A percentile compares a stretch with the other conserved stretches of the same genome.
Evolutionary conservation across 805 yeast species (phyloP).

Genomic region (Sugiyamaella smithiae): DNA sequence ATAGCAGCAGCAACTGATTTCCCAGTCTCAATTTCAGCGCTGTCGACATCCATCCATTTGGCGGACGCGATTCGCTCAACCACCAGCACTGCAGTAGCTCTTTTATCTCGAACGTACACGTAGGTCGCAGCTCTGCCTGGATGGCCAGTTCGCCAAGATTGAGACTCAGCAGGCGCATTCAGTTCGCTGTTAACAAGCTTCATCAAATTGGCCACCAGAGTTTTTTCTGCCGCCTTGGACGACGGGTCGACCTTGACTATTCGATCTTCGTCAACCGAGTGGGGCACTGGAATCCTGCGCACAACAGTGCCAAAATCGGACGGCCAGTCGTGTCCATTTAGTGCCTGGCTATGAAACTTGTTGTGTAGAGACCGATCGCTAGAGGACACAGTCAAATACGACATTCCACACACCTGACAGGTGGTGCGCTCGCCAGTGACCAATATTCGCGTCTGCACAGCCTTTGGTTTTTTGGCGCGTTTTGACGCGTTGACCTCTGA

Average conservation of each 20-base stretch:
- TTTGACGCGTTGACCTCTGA: not conserved
- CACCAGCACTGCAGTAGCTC: constrained; percentile 24
- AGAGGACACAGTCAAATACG: constrained; percentile 42
- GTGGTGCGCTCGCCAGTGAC: constrained; percentile 29
- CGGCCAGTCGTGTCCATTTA: constrained; percentile 45
- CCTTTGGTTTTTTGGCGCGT: not conserved
- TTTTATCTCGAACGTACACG: constrained; percentile 34
- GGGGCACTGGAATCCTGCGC: not conserved
- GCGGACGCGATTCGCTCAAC: constrained; percentile 26
- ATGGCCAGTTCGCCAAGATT: constrained; percentile 17
- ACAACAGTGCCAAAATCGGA: constrained; percentile 19
- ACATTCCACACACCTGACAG: constrained; percentile 54
- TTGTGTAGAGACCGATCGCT: constrained; percentile 45
- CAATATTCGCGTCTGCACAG: constrained; percentile 21
- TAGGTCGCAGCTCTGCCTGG: constrained; percentile 38
- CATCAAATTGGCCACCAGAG: constrained; percentile 36
- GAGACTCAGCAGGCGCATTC: constrained; percentile 44
- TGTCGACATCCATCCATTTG: constrained; percentile 34
- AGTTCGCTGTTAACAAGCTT: constrained; percentile 50
- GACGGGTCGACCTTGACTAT: constrained; percentile 31
- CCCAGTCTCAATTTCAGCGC: constrained; percentile 42
- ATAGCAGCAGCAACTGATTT: constrained; percentile 30
- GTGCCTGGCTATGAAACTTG: constrained; percentile 45
- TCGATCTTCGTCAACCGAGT: constrained; percentile 1
- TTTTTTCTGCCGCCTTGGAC: constrained; percentile 24